Evolutionary conservation across 164 flowering plant genomes (phyloP), one percentile per base, ranked within the genome.

Genomic region (Liriodendron chinense): DNA sequence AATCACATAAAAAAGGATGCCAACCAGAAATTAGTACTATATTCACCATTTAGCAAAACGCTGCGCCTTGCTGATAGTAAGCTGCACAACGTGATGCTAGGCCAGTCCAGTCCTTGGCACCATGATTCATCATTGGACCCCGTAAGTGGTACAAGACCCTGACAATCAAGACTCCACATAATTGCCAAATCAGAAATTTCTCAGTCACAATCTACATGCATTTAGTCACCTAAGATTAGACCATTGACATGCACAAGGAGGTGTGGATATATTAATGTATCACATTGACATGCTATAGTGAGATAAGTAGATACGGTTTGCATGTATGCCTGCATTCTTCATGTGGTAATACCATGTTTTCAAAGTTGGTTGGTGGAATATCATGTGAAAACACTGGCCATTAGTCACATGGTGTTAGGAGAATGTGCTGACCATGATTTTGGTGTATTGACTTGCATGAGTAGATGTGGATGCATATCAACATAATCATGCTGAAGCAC

Each of bases 41-140:
- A 18, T 64, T 26, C 59, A 72, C 76, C 79, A 77, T 73, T 77
- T 77, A 2, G 76, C 79, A 14, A 77, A 77, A 61, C 75, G 71
- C n/a, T n/a, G 79, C 72, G 0, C 75, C 76, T 47, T 77, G 79
- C 71, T 77, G 76, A 13, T 77, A 77, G 79, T 77, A 77, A 20
- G 79, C 75, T 1, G 75, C 79, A 56, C 76, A 34, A 7, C 43
- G 76, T 12, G 79, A 77, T 22, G 75, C 79, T 1, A 77, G 72
- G 23, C 79, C 76, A n/a, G 47, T 77, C 76, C 20, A 77, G 76
- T 16, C 79, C 79, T 57, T 77, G 79, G 79, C 79, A 77, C 79
- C 79, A 72, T 25, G 79, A 77, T 48, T 77, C 79, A 25, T 77
- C 64, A 21, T 77, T 77, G 16, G 76, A 77, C 7, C 79, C 76